Percentiles rank a stretch among this genome's conserved stretches.
Conservation (phyloP, 805 yeast genomes). For the Nakazawaea laoshanensis region DNA sequence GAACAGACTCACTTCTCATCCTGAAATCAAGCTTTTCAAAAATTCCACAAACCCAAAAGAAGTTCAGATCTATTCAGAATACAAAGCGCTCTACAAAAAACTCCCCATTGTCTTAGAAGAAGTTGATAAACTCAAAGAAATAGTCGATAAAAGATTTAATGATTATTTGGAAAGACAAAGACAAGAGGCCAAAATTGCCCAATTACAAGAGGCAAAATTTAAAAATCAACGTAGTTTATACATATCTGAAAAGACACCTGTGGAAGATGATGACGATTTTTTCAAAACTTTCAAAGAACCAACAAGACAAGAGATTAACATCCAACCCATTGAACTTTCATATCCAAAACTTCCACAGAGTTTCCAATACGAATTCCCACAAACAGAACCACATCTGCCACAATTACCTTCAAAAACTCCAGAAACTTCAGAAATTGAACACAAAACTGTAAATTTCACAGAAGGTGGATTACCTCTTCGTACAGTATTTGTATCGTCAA, state of each 20-base stretch:
- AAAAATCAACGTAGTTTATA: constrained; percentile 7
- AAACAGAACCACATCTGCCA: constrained; percentile 1
- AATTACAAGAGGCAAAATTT: constrained; percentile 8
- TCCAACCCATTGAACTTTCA: background rate
- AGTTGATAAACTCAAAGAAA: constrained; percentile 19
- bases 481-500: constrained; percentile 39
- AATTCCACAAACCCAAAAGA: constrained; percentile 15
- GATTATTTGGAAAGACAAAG: constrained; percentile 14
- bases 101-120: constrained; percentile 21
- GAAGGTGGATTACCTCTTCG: constrained; percentile 52
- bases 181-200: constrained; percentile 10
- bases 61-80: constrained; percentile 19
- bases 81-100: constrained; percentile 14
- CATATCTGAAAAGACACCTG: background rate
- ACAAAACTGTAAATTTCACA: constrained; percentile 32
- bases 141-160: constrained; percentile 18
- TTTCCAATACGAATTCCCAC: constrained; percentile 4
- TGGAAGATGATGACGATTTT: constrained; percentile 6
- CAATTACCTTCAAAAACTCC: constrained; percentile 1
- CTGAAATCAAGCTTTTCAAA: constrained; percentile 26
- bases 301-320: background rate
- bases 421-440: constrained; percentile 15
- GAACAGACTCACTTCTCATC: constrained; percentile 36
- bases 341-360: background rate
- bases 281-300: constrained; percentile 4